Conservation (phyloP, 495 filamentous ascomycete genomes). For the Aspergillus baeticus region DNA sequence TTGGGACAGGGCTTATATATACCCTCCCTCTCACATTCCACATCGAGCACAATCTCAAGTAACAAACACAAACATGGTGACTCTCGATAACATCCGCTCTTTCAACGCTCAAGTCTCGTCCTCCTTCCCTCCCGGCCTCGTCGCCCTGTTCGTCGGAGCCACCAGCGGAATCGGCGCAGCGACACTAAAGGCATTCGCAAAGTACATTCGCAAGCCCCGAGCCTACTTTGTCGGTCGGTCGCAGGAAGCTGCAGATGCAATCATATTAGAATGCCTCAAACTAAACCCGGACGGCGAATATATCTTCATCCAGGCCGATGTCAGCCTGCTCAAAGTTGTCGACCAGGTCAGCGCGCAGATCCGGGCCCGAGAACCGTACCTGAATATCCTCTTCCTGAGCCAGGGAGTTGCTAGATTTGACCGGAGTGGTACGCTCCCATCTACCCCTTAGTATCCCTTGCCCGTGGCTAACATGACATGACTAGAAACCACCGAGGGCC, state of each 20-base stretch:
- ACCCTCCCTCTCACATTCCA: too few species aligned
- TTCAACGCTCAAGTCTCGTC: slow-evolving; percentile 5
- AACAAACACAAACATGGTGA: too few species aligned
- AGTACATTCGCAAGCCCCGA: slow-evolving; percentile 33
- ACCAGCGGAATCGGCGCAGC: slow-evolving; percentile 60
- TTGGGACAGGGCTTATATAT: too few species aligned
- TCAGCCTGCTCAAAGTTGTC: slow-evolving; percentile 54
- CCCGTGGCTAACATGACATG: too few species aligned
- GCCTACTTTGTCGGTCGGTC: slow-evolving; percentile 46
- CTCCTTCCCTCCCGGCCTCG: slow-evolving; percentile 37
- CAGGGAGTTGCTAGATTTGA: background rate
- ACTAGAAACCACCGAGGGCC: slow-evolving; percentile 60
- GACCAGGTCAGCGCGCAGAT: slow-evolving; percentile 59
- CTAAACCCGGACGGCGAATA: slow-evolving; percentile 31
- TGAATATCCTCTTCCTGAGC: slow-evolving; percentile 59
- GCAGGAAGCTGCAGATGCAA: slow-evolving; percentile 37
- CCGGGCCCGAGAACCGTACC: slow-evolving; percentile 43
- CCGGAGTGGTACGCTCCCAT: background rate
- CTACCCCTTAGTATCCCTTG: too few species aligned
- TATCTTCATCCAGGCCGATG: slow-evolving; percentile 55
- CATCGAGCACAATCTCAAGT: too few species aligned
- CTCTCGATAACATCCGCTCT: background rate
- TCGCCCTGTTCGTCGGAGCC: slow-evolving; percentile 59
- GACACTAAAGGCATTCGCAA: slow-evolving; percentile 52
- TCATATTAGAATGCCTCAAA: slow-evolving; percentile 41